A percentile compares a stretch with the other conserved stretches of the same genome.
These are phyloP conservation scores for Lentinula boryana DNA, from an alignment of 768 basidiomycete genomes.

Conservation along the genomic window DNA sequence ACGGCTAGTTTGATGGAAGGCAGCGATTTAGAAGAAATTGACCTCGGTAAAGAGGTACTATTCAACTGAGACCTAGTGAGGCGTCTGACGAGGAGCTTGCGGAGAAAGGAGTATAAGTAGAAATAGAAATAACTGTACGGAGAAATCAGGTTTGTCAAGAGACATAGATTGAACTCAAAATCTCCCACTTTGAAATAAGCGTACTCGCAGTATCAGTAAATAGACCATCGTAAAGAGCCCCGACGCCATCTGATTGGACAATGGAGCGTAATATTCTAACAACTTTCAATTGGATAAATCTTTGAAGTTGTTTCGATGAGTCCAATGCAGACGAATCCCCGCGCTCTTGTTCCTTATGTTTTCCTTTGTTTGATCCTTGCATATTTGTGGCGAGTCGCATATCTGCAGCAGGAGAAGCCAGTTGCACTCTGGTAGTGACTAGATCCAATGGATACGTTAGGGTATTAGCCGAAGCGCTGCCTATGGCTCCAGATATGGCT, in stretches of 20 bases:
- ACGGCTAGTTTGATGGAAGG: conserved; percentile 27
- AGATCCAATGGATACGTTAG: conserved; percentile 55
- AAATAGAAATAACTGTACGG: conserved; percentile 50
- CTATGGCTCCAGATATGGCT: conserved; percentile 51
- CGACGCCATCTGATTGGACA: conserved; percentile 31
- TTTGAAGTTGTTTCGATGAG: conserved; percentile 9
- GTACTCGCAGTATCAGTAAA: conserved; percentile 48
- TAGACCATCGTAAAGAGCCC: conserved; percentile 46
- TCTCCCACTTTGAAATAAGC: conserved; percentile 43
- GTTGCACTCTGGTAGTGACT: conserved; percentile 46
- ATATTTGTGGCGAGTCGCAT: background rate
- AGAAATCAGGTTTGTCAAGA: background rate
- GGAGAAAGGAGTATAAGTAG: conserved; percentile 48
- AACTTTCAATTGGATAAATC: conserved; percentile 24
- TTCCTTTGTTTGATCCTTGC: background rate
- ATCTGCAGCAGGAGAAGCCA: conserved; percentile 19
- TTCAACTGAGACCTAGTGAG: background rate
- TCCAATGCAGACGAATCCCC: background rate
- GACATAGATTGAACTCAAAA: background rate
- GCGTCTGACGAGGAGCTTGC: background rate
- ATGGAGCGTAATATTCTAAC: conserved; percentile 32
- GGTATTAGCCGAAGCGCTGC: conserved; percentile 47
- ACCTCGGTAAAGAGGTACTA: background rate
- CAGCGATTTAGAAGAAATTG: conserved; percentile 4
- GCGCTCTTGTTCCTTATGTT: background rate